Base-by-base conservation (phyloP, 1,284 basidiomycete genomes). In the Trichosporon coremiiforme region DNA sequence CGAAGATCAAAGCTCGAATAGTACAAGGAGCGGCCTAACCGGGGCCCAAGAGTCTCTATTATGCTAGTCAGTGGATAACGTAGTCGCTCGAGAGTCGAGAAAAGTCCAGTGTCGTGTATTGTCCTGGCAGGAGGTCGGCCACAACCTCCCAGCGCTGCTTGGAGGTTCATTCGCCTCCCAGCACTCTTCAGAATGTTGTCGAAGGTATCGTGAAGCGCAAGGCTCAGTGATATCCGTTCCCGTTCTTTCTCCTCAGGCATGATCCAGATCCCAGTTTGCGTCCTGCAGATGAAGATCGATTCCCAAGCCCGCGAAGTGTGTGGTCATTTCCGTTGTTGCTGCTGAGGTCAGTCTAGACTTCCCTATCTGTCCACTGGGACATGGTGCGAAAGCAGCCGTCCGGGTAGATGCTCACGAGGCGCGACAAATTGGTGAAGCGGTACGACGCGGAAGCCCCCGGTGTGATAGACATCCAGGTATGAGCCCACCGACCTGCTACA, bases 51-150 rank as follows among this genome's bases (percentile, higher is more conserved):
- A 17, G 17, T n/a, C 22, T 29, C 31, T 31, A 31, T 62, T 31
- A 33, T 62, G 31, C 57, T 33, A 33, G 20, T 31, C 33, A 53
- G 50, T 20, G 50, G 35, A 33, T 31, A 22, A 35, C 13, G 17
- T 20, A 33, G 57, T n/a, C 31, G 57, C 13, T 62, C 17, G 57
- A n/a, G 31, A n/a, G 31, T 62, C 31, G 50, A 62, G 31, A 62
- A 62, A 31, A 62, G 57, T 62, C 29, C 57, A 35, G 57, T 33
- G 57, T 33, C 57, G 57, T 62, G 57, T 62, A 62, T 62, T 62
- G 57, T 62, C 57, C 57, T n/a, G 17, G 4, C 29, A 31, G 29
- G 22, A 25, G 22, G 50, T 25, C 50, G 50, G 50, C 50, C 50
- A 53, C 50, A 9, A 25, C n/a, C 50, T 13, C 50, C n/a, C 9